A percentile compares a stretch with the other conserved stretches of the same genome.
Evolutionary conservation across 2,329 filamentous ascomycete genomes (phyloP).

Genomic region (Ophiostoma pallidulum): DNA sequence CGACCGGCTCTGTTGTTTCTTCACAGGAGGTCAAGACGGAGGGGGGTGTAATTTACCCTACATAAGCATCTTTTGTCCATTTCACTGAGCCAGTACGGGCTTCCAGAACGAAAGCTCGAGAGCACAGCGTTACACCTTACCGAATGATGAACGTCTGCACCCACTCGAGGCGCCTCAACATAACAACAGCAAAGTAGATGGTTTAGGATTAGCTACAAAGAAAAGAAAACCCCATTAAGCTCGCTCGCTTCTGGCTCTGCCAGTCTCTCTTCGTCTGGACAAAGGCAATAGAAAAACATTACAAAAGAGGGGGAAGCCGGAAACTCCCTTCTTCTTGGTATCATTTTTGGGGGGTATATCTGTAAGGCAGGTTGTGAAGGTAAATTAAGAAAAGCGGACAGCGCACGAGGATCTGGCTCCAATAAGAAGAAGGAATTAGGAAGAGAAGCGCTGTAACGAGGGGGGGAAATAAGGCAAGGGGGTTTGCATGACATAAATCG

Average conservation of each 20-base stretch:
- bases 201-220: constrained; percentile 1
- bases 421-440: neutral
- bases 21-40: too few relatives aligned
- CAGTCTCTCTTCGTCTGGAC: neutral
- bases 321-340: constrained; percentile 9
- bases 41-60: too few relatives aligned
- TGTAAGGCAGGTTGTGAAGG: neutral
- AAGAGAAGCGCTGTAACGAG: neutral
- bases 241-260: constrained; percentile 7
- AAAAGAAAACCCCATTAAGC: constrained; percentile 3
- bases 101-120: too few relatives aligned
- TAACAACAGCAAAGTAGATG: too few relatives aligned
- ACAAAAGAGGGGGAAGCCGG: constrained; percentile 6
- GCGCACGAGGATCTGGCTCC: neutral
- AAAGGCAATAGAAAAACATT: constrained; percentile 1
- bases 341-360: constrained; percentile 9
- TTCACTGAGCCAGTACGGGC: too few relatives aligned
- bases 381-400: neutral
- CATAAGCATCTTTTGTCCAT: too few relatives aligned
- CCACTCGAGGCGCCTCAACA: too few relatives aligned
- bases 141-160: too few relatives aligned
- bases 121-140: too few relatives aligned
- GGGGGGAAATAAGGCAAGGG: neutral
- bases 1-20: too few relatives aligned
- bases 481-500: neutral